Conservation (phyloP, 768 basidiomycete species). For the Collybia sordida region DNA sequence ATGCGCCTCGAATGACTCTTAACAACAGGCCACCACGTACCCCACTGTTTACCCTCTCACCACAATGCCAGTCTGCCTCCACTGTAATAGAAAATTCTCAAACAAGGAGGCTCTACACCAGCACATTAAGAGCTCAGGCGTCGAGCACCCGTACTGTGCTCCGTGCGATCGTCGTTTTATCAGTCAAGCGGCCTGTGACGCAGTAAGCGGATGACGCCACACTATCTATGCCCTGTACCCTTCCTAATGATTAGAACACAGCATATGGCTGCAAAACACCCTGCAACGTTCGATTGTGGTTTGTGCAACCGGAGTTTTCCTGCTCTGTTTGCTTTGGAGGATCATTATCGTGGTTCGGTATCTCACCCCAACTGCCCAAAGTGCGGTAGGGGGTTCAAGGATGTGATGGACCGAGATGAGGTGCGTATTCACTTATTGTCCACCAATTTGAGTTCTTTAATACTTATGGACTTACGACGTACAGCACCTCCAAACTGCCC, state of each 20-base stretch:
- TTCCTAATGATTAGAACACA: conserved; percentile 10
- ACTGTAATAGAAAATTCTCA: conserved; percentile 32
- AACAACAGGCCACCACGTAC: conserved; percentile 3
- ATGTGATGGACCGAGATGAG: conserved; percentile 29
- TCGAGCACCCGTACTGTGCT: conserved; percentile 34
- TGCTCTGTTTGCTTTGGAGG: conserved; percentile 37
- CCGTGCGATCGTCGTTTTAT: conserved; percentile 35
- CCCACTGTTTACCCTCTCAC: background rate
- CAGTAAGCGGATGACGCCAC: conserved; percentile 24
- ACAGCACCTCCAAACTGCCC: conserved; percentile 32
- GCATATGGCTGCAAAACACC: conserved; percentile 43
- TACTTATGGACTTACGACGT: conserved; percentile 1
- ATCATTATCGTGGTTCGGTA: conserved; percentile 45
- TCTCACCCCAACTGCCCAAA: conserved; percentile 45
- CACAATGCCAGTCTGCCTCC: conserved; percentile 34
- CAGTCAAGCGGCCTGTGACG: conserved; percentile 32
- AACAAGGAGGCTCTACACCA: conserved; percentile 38
- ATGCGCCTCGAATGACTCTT: conserved; percentile 6
- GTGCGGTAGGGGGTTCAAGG: conserved; percentile 43
- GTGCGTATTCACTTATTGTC: conserved; percentile 21
- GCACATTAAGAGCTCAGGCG: conserved; percentile 33
- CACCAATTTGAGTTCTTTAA: background rate
- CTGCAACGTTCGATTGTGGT: conserved; percentile 40
- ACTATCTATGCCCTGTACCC: conserved; percentile 2
- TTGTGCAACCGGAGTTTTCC: conserved; percentile 31